These are phyloP conservation scores for Lachnellula occidentalis DNA, from an alignment of 2,329 filamentous ascomycete species.

Conservation along the genomic window DNA sequence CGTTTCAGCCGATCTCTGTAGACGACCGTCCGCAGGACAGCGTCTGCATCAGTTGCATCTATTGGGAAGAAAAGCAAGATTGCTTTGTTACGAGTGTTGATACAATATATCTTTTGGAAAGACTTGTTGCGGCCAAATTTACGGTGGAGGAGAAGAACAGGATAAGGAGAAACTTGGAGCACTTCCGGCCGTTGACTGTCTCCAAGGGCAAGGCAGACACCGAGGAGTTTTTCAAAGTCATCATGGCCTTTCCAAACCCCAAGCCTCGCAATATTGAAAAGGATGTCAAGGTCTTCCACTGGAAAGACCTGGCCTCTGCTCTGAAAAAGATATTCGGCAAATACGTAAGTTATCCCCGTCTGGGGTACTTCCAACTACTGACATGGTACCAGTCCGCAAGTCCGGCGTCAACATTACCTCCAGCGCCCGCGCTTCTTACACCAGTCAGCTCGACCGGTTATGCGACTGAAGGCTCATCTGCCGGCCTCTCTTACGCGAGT, in stretches of 20 bases:
- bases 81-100: slow-evolving; percentile 96
- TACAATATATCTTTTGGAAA: slow-evolving; percentile 90
- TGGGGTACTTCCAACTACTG: slow-evolving; percentile 6
- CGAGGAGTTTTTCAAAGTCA: slow-evolving; percentile 97
- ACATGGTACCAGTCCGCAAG: slow-evolving; percentile 28
- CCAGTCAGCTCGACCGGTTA: slow-evolving; percentile 31
- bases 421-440: slow-evolving; percentile 26
- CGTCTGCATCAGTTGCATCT: slow-evolving; percentile 96
- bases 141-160: slow-evolving; percentile 98
- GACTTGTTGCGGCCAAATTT: slow-evolving; percentile 79
- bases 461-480: slow-evolving; percentile 24
- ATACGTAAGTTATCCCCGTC: slow-evolving; percentile 47
- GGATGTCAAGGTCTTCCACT: slow-evolving; percentile 97
- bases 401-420: slow-evolving; percentile 30
- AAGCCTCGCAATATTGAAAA: slow-evolving; percentile 98
- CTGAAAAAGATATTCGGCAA: slow-evolving; percentile 98
- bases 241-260: slow-evolving; percentile 93
- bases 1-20: slow-evolving; percentile 71
- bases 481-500: slow-evolving; percentile 22
- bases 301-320: slow-evolving; percentile 81
- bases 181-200: slow-evolving; percentile 86
- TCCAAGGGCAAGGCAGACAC: slow-evolving; percentile 89
- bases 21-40: slow-evolving; percentile 77
- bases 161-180: slow-evolving; percentile 90
- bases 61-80: slow-evolving; percentile 86